Evolutionary conservation across 163 green algal species (phyloP).

Genomic region (Scenedesmus sp.): DNA sequence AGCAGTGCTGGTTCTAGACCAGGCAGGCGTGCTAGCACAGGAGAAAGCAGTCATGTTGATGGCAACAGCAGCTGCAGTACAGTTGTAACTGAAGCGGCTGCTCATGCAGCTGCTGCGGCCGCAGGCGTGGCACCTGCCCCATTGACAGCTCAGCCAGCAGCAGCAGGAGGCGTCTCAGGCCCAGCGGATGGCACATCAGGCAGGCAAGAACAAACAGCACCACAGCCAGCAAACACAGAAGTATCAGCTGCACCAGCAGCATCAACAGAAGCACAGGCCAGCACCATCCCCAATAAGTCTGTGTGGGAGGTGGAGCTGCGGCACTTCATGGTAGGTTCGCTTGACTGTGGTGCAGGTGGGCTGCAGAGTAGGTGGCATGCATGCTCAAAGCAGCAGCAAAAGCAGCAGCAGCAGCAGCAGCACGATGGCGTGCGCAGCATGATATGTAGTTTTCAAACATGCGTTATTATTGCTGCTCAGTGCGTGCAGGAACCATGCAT

Average conservation of each 20-base stretch:
- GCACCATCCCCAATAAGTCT: neutral
- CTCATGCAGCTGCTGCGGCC: neutral
- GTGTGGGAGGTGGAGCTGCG: constrained; percentile 30
- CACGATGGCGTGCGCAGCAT: too few species aligned
- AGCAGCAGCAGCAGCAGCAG: neutral
- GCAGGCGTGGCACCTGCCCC: neutral
- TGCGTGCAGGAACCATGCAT: too few species aligned
- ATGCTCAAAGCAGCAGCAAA: neutral
- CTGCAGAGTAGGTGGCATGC: neutral
- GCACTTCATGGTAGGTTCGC: constrained; percentile 32
- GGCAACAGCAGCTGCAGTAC: constrained; percentile 33
- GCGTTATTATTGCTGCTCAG: too few species aligned
- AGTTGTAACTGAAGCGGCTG: neutral
- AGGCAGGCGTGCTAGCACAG: neutral
- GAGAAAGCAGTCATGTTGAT: neutral
- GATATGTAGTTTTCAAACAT: too few species aligned
- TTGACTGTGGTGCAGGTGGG: neutral
- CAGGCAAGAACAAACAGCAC: too few species aligned
- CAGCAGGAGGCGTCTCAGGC: neutral
- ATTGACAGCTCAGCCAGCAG: neutral
- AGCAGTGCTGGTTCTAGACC: neutral
- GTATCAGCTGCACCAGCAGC: neutral
- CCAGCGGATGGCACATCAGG: neutral
- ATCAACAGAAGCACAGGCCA: neutral
- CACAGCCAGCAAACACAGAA: too few species aligned